phyloP scores from a whole-genome alignment of 305 asterid species.

The Rubia tinctorum region DNA sequence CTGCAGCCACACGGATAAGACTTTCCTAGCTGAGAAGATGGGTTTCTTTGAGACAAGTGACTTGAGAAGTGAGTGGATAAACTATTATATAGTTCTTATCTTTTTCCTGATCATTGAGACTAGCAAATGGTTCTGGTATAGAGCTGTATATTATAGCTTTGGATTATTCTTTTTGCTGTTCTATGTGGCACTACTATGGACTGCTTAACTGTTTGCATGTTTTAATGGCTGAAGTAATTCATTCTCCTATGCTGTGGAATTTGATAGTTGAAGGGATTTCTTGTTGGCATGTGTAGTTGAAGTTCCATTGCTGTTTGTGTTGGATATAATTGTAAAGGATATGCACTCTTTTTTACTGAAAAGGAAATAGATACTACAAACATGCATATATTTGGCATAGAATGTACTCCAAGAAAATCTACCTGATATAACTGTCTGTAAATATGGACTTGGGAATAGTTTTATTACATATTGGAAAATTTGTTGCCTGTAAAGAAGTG shows the following conservation, averaged over 20 bases:
- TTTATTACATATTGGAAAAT: background rate
- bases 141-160: background rate
- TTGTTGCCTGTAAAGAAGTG: background rate
- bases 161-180: background rate
- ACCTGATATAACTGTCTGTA: background rate
- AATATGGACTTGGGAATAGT: background rate
- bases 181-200: background rate
- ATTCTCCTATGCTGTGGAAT: background rate
- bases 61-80: constrained; percentile 32
- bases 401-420: background rate
- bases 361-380: background rate
- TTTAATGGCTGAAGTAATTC: background rate
- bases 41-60: constrained; percentile 35
- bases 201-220: background rate
- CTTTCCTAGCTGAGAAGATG: constrained; percentile 20
- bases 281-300: background rate
- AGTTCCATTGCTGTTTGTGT: background rate
- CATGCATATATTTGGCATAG: background rate
- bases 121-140: background rate
- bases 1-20: constrained; percentile 15
- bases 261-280: background rate
- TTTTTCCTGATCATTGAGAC: background rate
- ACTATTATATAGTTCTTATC: background rate
- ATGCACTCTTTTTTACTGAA: background rate
- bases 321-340: background rate